Percentiles rank a stretch among this genome's conserved stretches.
phyloP scores from a whole-genome alignment of 495 filamentous ascomycete genomes.

The Lasiosphaeria ovina region DNA sequence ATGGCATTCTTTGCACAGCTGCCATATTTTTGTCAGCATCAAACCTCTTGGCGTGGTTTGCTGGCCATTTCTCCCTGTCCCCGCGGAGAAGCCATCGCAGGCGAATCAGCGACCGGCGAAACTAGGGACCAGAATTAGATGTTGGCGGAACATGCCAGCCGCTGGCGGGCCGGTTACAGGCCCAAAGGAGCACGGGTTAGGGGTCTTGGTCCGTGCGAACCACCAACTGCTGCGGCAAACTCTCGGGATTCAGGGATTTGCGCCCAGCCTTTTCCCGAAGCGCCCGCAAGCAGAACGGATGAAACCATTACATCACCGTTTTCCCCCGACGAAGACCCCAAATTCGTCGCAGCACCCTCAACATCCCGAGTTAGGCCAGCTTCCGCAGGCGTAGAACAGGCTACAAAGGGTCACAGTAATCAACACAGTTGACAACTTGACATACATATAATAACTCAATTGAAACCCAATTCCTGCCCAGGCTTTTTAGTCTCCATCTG shows the following conservation, averaged over 20 bases:
- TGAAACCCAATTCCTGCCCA: too few species aligned
- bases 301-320: slow-evolving; percentile 14
- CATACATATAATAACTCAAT: too few species aligned
- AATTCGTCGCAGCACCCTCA: neutral
- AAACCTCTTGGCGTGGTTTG: neutral
- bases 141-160: slow-evolving; percentile 11
- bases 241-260: slow-evolving; percentile 15
- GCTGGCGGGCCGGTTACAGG: neutral
- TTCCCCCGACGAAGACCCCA: neutral
- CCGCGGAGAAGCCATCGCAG: neutral
- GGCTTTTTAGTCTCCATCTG: too few species aligned
- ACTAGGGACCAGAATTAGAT: slow-evolving; percentile 14
- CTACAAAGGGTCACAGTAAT: too few species aligned
- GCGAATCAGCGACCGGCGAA: neutral
- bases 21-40: neutral
- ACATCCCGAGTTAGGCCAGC: neutral
- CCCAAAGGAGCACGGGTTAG: neutral
- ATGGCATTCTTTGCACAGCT: neutral
- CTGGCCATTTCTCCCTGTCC: neutral
- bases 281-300: neutral
- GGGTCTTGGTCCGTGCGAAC: slow-evolving; percentile 11
- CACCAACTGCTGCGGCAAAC: slow-evolving; percentile 8
- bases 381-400: too few species aligned
- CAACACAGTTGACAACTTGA: too few species aligned
- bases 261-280: neutral